A percentile compares a stretch with the other conserved stretches of the same genome.
Conservation (phyloP, 2,329 filamentous ascomycete species). For the Xylariomycetidae sp. region DNA sequence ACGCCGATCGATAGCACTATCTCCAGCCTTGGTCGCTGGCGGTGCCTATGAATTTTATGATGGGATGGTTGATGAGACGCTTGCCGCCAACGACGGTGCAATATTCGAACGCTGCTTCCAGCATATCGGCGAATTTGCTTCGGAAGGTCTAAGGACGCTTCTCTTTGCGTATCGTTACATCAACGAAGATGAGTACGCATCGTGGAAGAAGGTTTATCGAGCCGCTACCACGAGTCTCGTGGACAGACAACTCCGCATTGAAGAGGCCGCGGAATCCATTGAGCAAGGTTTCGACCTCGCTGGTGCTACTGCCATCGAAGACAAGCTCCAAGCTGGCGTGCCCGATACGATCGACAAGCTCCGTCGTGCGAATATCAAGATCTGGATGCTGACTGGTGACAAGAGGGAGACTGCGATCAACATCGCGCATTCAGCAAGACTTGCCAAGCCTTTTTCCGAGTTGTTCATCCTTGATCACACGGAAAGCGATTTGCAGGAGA, state of each 20-base stretch:
- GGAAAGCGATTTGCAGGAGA: constrained; percentile 59
- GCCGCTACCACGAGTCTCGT: constrained; percentile 80
- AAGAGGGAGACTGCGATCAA: constrained; percentile 92
- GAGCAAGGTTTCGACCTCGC: constrained; percentile 78
- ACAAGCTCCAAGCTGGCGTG: constrained; percentile 85
- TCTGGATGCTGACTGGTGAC: constrained; percentile 96
- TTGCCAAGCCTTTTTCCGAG: constrained; percentile 69
- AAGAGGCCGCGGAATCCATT: constrained; percentile 74
- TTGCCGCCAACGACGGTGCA: constrained; percentile 56
- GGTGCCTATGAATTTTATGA: constrained; percentile 39
- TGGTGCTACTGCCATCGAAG: constrained; percentile 88
- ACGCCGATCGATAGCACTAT: constrained; percentile 31
- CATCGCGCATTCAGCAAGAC: constrained; percentile 79
- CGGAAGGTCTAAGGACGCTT: constrained; percentile 80
- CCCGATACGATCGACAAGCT: constrained; percentile 90
- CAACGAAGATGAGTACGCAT: constrained; percentile 66
- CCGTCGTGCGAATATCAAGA: constrained; percentile 81
- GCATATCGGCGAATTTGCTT: constrained; percentile 84
- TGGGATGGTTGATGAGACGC: constrained; percentile 53
- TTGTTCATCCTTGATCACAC: constrained; percentile 69
- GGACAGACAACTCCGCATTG: constrained; percentile 73
- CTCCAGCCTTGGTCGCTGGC: constrained; percentile 27
- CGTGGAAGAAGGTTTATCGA: constrained; percentile 73
- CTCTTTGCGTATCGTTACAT: constrained; percentile 79
- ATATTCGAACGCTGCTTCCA: constrained; percentile 84